phyloP scores from a whole-genome alignment of 169 alveolate species.

The Plasmodium sp. region DNA sequence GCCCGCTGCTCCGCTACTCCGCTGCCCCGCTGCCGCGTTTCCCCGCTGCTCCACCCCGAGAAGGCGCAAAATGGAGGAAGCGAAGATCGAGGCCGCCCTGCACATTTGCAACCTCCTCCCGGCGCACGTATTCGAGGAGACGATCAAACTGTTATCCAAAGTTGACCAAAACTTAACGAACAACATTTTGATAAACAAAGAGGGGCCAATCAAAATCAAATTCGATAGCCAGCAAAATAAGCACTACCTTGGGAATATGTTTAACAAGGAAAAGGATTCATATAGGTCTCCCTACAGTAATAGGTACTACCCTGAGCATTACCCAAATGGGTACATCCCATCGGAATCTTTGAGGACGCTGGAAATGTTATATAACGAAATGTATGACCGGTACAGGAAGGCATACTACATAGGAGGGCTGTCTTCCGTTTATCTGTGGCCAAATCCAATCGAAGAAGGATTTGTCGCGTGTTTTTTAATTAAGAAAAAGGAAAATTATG shows the following conservation, averaged over 20 bases:
- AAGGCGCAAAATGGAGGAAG: constrained; percentile 3
- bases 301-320: constrained; percentile 35
- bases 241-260: constrained; percentile 58
- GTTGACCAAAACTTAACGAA: constrained; percentile 55
- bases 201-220: constrained; percentile 53
- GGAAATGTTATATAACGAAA: constrained; percentile 45
- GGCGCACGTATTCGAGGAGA: constrained; percentile 49
- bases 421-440: constrained; percentile 64
- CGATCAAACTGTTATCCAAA: constrained; percentile 30
- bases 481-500: constrained; percentile 36
- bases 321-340: constrained; percentile 37
- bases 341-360: constrained; percentile 43
- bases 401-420: constrained; percentile 56
- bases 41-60: background rate
- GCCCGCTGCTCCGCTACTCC: background rate
- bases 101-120: constrained; percentile 39
- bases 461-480: constrained; percentile 62
- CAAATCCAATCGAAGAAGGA: constrained; percentile 66
- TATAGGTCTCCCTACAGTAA: constrained; percentile 65
- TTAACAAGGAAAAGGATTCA: constrained; percentile 61
- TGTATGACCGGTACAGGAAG: constrained; percentile 43
- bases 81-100: constrained; percentile 41
- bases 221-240: constrained; percentile 52
- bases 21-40: too few species aligned
- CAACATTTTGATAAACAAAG: constrained; percentile 55